Evolutionary conservation across 306 rosid species (phyloP).

Genomic region (Comarum palustre): DNA sequence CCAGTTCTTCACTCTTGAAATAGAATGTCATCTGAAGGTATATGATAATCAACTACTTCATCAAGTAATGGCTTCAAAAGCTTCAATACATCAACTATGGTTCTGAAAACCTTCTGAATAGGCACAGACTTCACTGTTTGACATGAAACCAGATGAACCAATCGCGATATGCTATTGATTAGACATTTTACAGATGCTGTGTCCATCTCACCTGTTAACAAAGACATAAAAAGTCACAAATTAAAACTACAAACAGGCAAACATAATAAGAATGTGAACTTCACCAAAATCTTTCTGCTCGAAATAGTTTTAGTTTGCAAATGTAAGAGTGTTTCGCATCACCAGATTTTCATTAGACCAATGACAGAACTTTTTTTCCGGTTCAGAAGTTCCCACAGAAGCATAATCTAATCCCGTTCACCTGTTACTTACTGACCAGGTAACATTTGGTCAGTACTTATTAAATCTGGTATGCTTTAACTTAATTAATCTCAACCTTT

Average conservation of each 20-base stretch:
- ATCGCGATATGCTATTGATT: slow-evolving; percentile 80
- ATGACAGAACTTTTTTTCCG: slow-evolving; percentile 1
- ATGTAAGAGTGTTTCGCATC: background rate
- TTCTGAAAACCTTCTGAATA: slow-evolving; percentile 58
- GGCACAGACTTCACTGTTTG: slow-evolving; percentile 53
- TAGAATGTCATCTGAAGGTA: slow-evolving; percentile 48
- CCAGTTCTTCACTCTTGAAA: slow-evolving; percentile 68
- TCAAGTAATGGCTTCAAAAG: slow-evolving; percentile 75
- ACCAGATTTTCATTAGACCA: slow-evolving; percentile 3
- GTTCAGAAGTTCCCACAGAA: background rate
- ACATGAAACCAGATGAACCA: slow-evolving; percentile 81
- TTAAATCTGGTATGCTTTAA: too few species aligned
- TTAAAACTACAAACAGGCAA: slow-evolving; percentile 17
- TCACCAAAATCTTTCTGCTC: background rate
- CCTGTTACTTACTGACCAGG: too few species aligned
- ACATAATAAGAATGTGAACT: background rate
- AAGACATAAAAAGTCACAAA: slow-evolving; percentile 23
- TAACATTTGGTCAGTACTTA: too few species aligned
- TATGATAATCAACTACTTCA: slow-evolving; percentile 51
- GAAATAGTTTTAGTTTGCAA: background rate
- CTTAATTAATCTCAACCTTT: too few species aligned
- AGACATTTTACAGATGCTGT: slow-evolving; percentile 59
- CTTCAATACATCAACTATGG: slow-evolving; percentile 61
- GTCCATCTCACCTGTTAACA: slow-evolving; percentile 60
- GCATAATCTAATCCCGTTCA: too few species aligned